These are phyloP conservation scores for Globisporangium paddicum DNA, from an alignment of 352 stramenopile genomes.

Conservation along the genomic window DNA sequence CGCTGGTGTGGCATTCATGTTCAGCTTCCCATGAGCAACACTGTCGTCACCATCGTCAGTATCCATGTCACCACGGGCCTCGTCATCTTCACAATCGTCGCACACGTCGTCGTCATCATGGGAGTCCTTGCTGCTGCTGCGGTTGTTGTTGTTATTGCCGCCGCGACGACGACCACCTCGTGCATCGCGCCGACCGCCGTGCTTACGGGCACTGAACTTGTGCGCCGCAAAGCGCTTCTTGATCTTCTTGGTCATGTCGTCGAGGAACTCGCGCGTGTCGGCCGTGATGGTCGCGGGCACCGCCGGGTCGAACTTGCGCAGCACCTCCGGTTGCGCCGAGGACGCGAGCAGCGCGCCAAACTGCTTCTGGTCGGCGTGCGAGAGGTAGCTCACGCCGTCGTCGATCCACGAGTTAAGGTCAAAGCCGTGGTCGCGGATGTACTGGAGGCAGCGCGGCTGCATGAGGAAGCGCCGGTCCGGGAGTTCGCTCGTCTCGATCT, in stretches of 20 bases:
- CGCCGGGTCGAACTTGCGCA: slow-evolving; percentile 28
- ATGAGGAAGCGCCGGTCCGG: slow-evolving; percentile 59
- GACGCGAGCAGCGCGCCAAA: slow-evolving; percentile 16
- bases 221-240: slow-evolving; percentile 11
- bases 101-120: slow-evolving; percentile 4
- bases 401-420: slow-evolving; percentile 79
- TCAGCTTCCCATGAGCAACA: neutral
- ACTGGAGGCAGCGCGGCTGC: slow-evolving; percentile 73
- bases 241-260: slow-evolving; percentile 28
- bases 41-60: neutral
- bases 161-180: neutral
- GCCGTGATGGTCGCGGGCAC: slow-evolving; percentile 30
- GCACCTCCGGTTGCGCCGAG: slow-evolving; percentile 29
- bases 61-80: neutral
- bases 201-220: neutral
- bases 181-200: neutral
- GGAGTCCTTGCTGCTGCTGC: neutral
- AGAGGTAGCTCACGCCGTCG: slow-evolving; percentile 63
- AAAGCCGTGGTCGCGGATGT: slow-evolving; percentile 72
- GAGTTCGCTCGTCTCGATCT: slow-evolving; percentile 18
- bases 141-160: slow-evolving; percentile 2
- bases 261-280: slow-evolving; percentile 38
- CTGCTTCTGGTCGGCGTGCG: slow-evolving; percentile 44
- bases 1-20: neutral
- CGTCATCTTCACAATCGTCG: neutral